A percentile compares a stretch with the other conserved stretches of the same genome.
These are phyloP conservation scores for Monilinia vaccinii-corymbosi DNA, from an alignment of 2,329 filamentous ascomycete genomes.

Conservation along the genomic window DNA sequence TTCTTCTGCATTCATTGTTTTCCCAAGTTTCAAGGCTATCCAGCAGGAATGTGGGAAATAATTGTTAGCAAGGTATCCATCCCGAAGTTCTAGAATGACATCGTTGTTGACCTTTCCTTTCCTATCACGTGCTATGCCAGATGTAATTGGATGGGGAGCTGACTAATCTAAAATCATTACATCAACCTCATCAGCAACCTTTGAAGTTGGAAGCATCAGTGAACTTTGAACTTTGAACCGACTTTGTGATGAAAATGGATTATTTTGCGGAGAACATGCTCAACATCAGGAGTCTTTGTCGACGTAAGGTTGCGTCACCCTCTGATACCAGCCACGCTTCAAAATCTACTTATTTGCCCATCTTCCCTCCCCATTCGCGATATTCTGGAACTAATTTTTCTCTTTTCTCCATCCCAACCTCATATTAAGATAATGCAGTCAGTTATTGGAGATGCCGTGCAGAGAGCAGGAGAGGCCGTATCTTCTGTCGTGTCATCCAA, in stretches of 20 bases:
- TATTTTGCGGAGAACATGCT: neutral
- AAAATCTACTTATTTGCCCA: neutral
- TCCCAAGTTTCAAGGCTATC: too few relatives aligned
- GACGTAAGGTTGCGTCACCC: neutral
- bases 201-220: neutral
- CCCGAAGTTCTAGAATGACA: too few relatives aligned
- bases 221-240: neutral
- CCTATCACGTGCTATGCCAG: too few relatives aligned
- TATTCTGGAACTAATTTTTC: neutral
- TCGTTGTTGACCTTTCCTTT: too few relatives aligned
- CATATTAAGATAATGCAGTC: constrained; percentile 3
- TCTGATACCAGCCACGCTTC: neutral
- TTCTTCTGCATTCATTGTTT: neutral
- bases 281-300: neutral
- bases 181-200: neutral
- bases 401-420: neutral
- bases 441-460: constrained; percentile 9
- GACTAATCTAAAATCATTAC: neutral
- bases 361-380: neutral
- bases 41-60: too few relatives aligned
- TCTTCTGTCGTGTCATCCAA: constrained; percentile 19
- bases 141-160: neutral
- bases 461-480: constrained; percentile 20
- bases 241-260: neutral
- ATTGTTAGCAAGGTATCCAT: too few relatives aligned